A percentile compares a stretch with the other conserved stretches of the same genome.
phyloP scores from a whole-genome alignment of 208 protist genomes.

The Trypanosoma vivax region DNA sequence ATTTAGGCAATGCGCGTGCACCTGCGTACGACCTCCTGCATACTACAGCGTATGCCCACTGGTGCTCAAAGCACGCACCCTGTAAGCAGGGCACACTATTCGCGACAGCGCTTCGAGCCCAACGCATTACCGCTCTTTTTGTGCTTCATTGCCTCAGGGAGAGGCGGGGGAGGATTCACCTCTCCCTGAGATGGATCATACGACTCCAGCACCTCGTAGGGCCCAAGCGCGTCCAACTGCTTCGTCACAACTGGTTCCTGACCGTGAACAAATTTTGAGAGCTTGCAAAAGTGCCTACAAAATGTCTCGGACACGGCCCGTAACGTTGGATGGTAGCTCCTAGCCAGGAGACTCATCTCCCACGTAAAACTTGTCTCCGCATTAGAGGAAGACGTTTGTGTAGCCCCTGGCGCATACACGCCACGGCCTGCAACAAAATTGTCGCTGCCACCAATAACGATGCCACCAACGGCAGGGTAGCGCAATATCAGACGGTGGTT shows the following conservation, averaged over 20 bases:
- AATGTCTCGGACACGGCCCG: slow-evolving; percentile 72
- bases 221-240: slow-evolving; percentile 79
- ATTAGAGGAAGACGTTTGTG: slow-evolving; percentile 76
- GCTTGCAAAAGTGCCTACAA: slow-evolving; percentile 76
- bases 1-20: no score
- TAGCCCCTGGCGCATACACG: slow-evolving; percentile 75
- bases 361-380: slow-evolving; percentile 87
- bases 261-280: slow-evolving; percentile 77
- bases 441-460: slow-evolving; percentile 86
- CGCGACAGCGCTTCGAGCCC: slow-evolving; percentile 16
- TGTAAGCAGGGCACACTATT: no score
- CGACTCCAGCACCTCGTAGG: slow-evolving; percentile 87
- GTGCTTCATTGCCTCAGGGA: slow-evolving; percentile 37
- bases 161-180: slow-evolving; percentile 53
- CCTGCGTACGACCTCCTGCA: no score
- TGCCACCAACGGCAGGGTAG: slow-evolving; percentile 69
- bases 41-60: no score
- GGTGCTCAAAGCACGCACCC: no score
- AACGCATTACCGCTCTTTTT: slow-evolving; percentile 8
- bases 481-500: slow-evolving; percentile 76
- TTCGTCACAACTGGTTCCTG: slow-evolving; percentile 81
- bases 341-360: slow-evolving; percentile 67
- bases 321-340: slow-evolving; percentile 84
- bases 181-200: slow-evolving; percentile 84
- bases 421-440: slow-evolving; percentile 82